A percentile compares a stretch with the other conserved stretches of the same genome.
phyloP scores from a whole-genome alignment of 208 protist genomes.

The Acanthamoeba lenticulata region DNA sequence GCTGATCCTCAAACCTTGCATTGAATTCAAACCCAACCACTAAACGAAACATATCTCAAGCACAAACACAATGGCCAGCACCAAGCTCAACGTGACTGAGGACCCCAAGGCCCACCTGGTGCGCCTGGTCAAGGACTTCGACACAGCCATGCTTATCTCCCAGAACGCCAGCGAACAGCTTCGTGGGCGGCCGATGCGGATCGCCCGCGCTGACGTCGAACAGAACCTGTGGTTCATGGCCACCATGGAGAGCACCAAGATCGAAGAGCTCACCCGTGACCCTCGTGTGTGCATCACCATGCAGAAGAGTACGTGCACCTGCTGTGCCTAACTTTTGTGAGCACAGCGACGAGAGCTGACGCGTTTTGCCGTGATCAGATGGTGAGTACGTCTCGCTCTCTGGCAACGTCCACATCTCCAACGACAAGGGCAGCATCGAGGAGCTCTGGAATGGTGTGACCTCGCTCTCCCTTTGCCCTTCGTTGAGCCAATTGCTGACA shows the following conservation, averaged over 20 bases:
- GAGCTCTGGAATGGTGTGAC: not conserved
- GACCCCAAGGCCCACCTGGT: slow-evolving; percentile 42
- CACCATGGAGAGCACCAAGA: slow-evolving; percentile 33
- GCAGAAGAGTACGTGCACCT: not conserved
- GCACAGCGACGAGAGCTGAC: not conserved
- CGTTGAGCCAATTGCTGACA: not conserved
- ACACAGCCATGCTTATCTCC: slow-evolving; percentile 9
- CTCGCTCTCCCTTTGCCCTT: not conserved
- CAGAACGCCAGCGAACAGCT: slow-evolving; percentile 3
- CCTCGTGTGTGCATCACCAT: not conserved
- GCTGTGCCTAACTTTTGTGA: not conserved
- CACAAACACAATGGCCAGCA: not conserved
- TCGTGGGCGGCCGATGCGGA: not conserved
- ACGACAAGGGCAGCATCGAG: slow-evolving; percentile 24
- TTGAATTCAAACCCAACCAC: too few relatives aligned
- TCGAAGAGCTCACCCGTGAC: not conserved
- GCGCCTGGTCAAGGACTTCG: slow-evolving; percentile 30
- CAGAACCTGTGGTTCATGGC: slow-evolving; percentile 50
- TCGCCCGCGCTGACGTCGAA: slow-evolving; percentile 2
- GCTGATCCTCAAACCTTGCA: too few relatives aligned
- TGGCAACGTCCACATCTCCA: slow-evolving; percentile 22
- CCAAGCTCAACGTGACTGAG: not conserved
- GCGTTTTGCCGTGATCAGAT: not conserved
- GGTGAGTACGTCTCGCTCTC: slow-evolving; percentile 35
- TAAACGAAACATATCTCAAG: not conserved